Percentiles rank a stretch among this genome's conserved stretches.
Conservation (phyloP, 2,329 filamentous ascomycete genomes). For the Fusarium sp. region DNA sequence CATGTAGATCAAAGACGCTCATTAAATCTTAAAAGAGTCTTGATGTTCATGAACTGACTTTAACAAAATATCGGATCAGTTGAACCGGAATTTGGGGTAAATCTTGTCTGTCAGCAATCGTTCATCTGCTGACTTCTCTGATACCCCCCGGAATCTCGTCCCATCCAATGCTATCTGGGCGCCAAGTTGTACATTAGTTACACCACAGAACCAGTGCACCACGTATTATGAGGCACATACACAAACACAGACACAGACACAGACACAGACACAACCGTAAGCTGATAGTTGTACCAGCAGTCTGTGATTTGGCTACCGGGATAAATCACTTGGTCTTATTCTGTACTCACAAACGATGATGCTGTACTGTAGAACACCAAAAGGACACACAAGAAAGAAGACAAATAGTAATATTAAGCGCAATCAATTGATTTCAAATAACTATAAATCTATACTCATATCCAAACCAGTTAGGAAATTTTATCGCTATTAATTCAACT, state of each 20-base stretch:
- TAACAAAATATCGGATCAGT: constrained; percentile 37
- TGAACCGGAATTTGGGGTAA: constrained; percentile 10
- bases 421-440: background rate
- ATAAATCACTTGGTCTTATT: constrained; percentile 8
- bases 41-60: constrained; percentile 31
- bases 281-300: constrained; percentile 15
- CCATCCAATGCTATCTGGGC: constrained; percentile 9
- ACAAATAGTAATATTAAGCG: background rate
- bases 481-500: constrained; percentile 1
- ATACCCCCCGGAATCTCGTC: background rate
- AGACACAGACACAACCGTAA: constrained; percentile 24
- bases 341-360: background rate
- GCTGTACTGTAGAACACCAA: background rate
- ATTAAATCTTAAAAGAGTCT: background rate
- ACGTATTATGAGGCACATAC: background rate
- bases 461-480: constrained; percentile 5
- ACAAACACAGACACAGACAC: constrained; percentile 6
- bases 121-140: constrained; percentile 24
- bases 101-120: constrained; percentile 17
- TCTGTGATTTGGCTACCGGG: background rate
- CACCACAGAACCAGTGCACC: constrained; percentile 4
- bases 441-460: background rate
- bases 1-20: background rate
- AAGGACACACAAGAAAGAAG: background rate
- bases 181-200: constrained; percentile 4